phyloP scores from a whole-genome alignment of 768 basidiomycete species.

The Kondoa subrosea region DNA sequence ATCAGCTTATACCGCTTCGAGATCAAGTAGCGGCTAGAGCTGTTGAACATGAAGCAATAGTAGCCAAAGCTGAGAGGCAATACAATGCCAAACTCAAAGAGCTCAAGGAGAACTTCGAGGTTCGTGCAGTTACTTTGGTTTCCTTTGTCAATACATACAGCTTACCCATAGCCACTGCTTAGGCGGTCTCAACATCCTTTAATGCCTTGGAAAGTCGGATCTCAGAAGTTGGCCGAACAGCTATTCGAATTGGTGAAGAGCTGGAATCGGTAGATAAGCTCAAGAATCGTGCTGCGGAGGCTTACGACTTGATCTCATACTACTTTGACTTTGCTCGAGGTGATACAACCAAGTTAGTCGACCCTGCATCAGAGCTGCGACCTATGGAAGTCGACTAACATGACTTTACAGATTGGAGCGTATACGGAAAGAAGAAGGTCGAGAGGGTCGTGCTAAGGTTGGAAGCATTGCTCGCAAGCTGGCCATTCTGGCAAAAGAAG shows the following conservation, averaged over 20 bases:
- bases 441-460: slow-evolving; percentile 70
- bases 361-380: slow-evolving; percentile 18
- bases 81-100: slow-evolving; percentile 91
- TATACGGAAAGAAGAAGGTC: slow-evolving; percentile 63
- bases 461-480: slow-evolving; percentile 72
- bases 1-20: slow-evolving; percentile 66
- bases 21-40: slow-evolving; percentile 81
- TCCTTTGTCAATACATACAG: neutral
- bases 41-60: slow-evolving; percentile 80
- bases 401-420: slow-evolving; percentile 42
- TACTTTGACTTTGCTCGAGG: slow-evolving; percentile 80
- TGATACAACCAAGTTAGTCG: slow-evolving; percentile 42
- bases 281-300: slow-evolving; percentile 79
- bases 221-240: slow-evolving; percentile 81
- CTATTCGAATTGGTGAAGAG: slow-evolving; percentile 93
- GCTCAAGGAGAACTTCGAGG: slow-evolving; percentile 83
- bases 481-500: slow-evolving; percentile 76
- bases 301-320: slow-evolving; percentile 79
- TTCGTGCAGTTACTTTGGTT: slow-evolving; percentile 32
- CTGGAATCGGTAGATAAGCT: slow-evolving; percentile 85
- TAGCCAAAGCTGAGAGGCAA: slow-evolving; percentile 70
- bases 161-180: neutral
- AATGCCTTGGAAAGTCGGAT: slow-evolving; percentile 69
- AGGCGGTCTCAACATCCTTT: slow-evolving; percentile 81
- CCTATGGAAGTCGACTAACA: slow-evolving; percentile 9